Conservation (phyloP, 2,329 filamentous ascomycete genomes). For the Colletotrichum incanum region DNA sequence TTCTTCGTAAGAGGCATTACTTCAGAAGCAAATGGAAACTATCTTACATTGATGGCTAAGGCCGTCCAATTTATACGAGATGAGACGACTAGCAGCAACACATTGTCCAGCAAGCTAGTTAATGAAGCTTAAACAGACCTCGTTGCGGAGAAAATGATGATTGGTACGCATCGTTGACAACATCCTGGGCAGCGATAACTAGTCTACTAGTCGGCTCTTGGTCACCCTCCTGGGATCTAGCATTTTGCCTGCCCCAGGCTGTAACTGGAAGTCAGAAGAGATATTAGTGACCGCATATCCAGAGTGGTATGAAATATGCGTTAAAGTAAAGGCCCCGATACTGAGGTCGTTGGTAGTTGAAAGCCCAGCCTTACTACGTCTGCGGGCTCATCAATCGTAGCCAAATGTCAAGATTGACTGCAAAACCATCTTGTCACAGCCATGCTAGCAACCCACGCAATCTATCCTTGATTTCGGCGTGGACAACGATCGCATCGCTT, state of each 20-base stretch:
- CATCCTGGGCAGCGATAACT: neutral
- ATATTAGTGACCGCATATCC: neutral
- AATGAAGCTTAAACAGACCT: slow-evolving; percentile 9
- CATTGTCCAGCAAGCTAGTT: neutral
- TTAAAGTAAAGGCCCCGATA: neutral
- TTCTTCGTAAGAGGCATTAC: neutral
- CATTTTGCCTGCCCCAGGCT: neutral
- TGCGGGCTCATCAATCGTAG: neutral
- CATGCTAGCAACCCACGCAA: neutral
- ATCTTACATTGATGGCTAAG: no score
- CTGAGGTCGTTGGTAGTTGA: neutral
- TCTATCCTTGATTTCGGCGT: neutral
- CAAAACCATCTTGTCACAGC: neutral
- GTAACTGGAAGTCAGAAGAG: neutral
- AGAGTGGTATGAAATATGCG: no score
- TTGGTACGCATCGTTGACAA: slow-evolving; percentile 16
- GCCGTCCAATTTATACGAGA: neutral
- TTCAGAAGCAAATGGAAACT: no score
- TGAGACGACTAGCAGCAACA: neutral
- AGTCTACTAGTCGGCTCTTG: neutral
- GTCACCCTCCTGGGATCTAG: neutral
- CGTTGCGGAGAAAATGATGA: neutral
- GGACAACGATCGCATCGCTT: neutral
- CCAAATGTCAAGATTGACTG: neutral
- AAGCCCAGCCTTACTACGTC: neutral